These are phyloP conservation scores for Geotrichum restrictum DNA, from an alignment of 1,139 yeast species.

Conservation along the genomic window DNA sequence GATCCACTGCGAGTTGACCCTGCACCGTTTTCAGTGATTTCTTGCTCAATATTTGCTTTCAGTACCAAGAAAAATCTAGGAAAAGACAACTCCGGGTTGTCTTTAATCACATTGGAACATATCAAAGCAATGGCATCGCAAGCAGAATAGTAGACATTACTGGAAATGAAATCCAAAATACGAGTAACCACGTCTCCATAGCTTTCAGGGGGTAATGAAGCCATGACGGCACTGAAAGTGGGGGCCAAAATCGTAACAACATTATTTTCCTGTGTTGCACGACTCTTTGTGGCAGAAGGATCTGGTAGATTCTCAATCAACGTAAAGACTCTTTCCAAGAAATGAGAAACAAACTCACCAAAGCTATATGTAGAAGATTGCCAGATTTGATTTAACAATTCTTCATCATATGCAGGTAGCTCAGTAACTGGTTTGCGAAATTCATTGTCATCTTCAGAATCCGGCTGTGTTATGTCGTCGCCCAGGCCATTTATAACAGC, in stretches of 20 bases:
- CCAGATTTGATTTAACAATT: slow-evolving; percentile 54
- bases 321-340: slow-evolving; percentile 58
- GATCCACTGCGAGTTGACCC: slow-evolving; percentile 69
- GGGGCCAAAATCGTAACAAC: slow-evolving; percentile 60
- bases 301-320: slow-evolving; percentile 72
- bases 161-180: slow-evolving; percentile 54
- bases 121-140: slow-evolving; percentile 68
- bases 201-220: slow-evolving; percentile 64
- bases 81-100: slow-evolving; percentile 53
- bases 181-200: slow-evolving; percentile 52
- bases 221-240: slow-evolving; percentile 62
- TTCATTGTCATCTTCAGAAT: slow-evolving; percentile 24
- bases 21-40: slow-evolving; percentile 78
- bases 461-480: slow-evolving; percentile 1
- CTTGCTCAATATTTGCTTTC: slow-evolving; percentile 56
- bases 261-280: slow-evolving; percentile 39
- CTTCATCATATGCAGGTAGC: slow-evolving; percentile 41
- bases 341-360: slow-evolving; percentile 54
- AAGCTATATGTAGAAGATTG: slow-evolving; percentile 73
- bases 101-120: slow-evolving; percentile 62
- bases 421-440: slow-evolving; percentile 22
- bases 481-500: slow-evolving; percentile 9
- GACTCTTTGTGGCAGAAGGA: slow-evolving; percentile 27
- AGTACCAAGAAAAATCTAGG: slow-evolving; percentile 47
- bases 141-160: slow-evolving; percentile 60